Base-by-base conservation (phyloP, 2,329 filamentous ascomycete genomes). In the Trichoderma sp. region DNA sequence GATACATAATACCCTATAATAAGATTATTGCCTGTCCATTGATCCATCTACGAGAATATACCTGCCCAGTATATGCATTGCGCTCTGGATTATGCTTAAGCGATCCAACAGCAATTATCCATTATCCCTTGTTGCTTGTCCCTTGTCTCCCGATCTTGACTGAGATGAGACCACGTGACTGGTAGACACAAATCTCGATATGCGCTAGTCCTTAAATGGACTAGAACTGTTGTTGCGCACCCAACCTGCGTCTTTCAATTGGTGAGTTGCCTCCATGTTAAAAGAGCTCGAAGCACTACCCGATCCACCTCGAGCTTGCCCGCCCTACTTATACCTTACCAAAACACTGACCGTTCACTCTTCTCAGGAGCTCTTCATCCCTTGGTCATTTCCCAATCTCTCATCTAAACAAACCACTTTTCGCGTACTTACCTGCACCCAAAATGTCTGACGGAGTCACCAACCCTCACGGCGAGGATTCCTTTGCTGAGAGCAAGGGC, bases 401-500 rank as follows among this genome's bases (percentile, higher is more conserved):
- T 71, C 73, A 74, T 72, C 70, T 61, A 30, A 71, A 26, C 20
- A 59, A 50, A 6, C 6, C 15, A 67, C 55, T 70, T 55, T 53
- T 62, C 39, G 3, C 26, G 39, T 15, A 62, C 3, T 23, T 36
- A 9, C 39, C 15, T 20, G 57, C 59, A 9, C 36, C 57, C 67
- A 72, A 32, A 70, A 77, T 89, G 86, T 81, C 86, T 78, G 82
- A 85, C 59, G 82, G 82, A 74, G 79, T 83, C 75, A 85, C 84
- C 74, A 80, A 84, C 79, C 82, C 86, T 70, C 78, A 84, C 78
- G 79, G 85, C 73, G 80, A 81, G 74, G 80, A 78, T 75, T 77
- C 79, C 76, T 79, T 80, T 74, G 80, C 87, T 73, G 86, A 89
- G 78, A 84, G 86, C 81, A 97, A 97, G 88, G 93, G 93, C 83